These are phyloP conservation scores for Parietichytrium sp. DNA, from an alignment of 108 stramenopile genomes.

Conservation along the genomic window DNA sequence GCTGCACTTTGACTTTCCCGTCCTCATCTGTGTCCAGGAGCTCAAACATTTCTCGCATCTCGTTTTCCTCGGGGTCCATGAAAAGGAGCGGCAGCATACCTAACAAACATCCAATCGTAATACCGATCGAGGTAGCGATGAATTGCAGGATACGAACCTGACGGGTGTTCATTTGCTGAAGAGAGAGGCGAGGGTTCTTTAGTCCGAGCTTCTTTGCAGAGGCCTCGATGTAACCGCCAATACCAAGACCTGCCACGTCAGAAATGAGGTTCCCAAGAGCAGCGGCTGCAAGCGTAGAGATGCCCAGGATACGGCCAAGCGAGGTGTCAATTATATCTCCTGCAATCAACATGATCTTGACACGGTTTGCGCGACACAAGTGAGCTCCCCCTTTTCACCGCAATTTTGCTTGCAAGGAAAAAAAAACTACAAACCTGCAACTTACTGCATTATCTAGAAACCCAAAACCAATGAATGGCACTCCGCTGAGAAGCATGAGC, in stretches of 20 bases:
- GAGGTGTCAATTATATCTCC: slow-evolving; percentile 89
- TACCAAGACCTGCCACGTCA: slow-evolving; percentile 77
- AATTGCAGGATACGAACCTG: not conserved
- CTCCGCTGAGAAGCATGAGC: slow-evolving; percentile 1
- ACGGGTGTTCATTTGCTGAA: slow-evolving; percentile 66
- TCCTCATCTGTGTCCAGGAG: not conserved
- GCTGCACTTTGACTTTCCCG: not conserved
- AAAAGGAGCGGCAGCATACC: slow-evolving; percentile 92
- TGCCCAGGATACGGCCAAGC: slow-evolving; percentile 81
- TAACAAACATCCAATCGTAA: slow-evolving; percentile 85
- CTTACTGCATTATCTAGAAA: slow-evolving; percentile 92
- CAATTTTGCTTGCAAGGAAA: not conserved
- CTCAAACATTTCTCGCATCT: slow-evolving; percentile 25
- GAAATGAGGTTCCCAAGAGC: slow-evolving; percentile 80
- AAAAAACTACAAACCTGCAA: not conserved
- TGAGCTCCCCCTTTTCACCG: not conserved
- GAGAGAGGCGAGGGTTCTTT: slow-evolving; percentile 68
- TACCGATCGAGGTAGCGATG: slow-evolving; percentile 60
- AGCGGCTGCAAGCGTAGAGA: slow-evolving; percentile 94
- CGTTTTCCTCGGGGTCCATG: slow-evolving; percentile 51
- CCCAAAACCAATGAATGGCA: slow-evolving; percentile 66
- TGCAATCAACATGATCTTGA: slow-evolving; percentile 81
- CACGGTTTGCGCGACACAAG: too few species aligned
- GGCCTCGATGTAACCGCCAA: slow-evolving; percentile 74
- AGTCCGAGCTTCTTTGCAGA: slow-evolving; percentile 59